These are phyloP conservation scores for Penicillium odoratum DNA, from an alignment of 495 filamentous ascomycete genomes.

Conservation along the genomic window DNA sequence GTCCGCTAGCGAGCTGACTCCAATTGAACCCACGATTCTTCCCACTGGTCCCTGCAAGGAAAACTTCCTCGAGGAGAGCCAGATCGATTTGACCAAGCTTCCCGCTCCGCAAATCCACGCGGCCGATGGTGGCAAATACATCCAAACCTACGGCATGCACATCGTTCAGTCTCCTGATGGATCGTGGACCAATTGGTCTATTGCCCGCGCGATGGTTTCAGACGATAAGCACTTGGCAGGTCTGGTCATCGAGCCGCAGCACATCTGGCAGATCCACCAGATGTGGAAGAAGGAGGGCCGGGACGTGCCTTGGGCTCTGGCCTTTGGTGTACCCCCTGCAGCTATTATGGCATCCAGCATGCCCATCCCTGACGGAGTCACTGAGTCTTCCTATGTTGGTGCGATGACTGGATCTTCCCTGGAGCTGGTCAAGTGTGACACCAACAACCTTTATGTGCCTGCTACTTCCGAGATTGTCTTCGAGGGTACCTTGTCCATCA, in stretches of 20 bases:
- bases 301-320: slow-evolving; percentile 40
- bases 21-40: slow-evolving; percentile 28
- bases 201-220: slow-evolving; percentile 40
- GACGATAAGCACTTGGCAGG: slow-evolving; percentile 34
- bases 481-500: slow-evolving; percentile 39
- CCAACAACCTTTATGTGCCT: slow-evolving; percentile 39
- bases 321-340: slow-evolving; percentile 41
- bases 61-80: slow-evolving; percentile 27
- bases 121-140: slow-evolving; percentile 41
- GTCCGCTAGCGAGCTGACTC: slow-evolving; percentile 22
- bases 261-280: slow-evolving; percentile 37
- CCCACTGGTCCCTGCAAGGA: slow-evolving; percentile 37
- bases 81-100: slow-evolving; percentile 37
- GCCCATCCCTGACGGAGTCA: slow-evolving; percentile 39
- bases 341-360: slow-evolving; percentile 42
- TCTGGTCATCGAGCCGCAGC: slow-evolving; percentile 32
- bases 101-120: slow-evolving; percentile 36
- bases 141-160: slow-evolving; percentile 43
- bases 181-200: slow-evolving; percentile 46
- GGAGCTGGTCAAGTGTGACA: slow-evolving; percentile 45
- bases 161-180: slow-evolving; percentile 38
- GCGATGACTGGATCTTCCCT: slow-evolving; percentile 36
- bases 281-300: slow-evolving; percentile 39
- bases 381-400: slow-evolving; percentile 38
- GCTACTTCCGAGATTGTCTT: slow-evolving; percentile 42